A percentile compares a stretch with the other conserved stretches of the same genome.
phyloP scores from a whole-genome alignment of 805 yeast species.

The Candida chauliodis region DNA sequence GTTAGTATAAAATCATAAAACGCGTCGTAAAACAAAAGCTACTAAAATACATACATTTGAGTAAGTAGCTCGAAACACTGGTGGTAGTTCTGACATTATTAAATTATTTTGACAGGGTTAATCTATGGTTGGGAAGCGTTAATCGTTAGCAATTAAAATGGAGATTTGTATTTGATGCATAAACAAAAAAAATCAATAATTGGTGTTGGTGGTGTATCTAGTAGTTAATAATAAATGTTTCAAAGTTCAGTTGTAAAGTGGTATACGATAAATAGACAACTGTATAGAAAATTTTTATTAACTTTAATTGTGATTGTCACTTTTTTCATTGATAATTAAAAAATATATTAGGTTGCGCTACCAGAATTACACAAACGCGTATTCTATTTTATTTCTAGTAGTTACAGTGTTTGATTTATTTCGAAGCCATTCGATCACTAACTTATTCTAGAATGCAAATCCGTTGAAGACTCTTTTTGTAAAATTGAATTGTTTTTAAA shows the following conservation, averaged over 20 bases:
- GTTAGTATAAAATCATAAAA: constrained; percentile 4
- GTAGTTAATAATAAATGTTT: not conserved
- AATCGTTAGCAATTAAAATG: too few species aligned
- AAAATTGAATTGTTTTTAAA: too few species aligned
- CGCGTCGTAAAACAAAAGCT: constrained; percentile 2
- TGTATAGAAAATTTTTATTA: not conserved
- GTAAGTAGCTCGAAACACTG: constrained; percentile 44
- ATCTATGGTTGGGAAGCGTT: not conserved
- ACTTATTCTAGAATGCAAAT: too few species aligned
- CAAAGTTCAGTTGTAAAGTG: not conserved
- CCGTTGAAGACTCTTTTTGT: too few species aligned
- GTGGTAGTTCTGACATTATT: constrained; percentile 17
- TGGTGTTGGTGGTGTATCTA: not conserved
- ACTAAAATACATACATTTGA: constrained; percentile 34
- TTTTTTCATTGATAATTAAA: too few species aligned
- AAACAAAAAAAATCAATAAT: too few species aligned
- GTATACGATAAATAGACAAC: not conserved
- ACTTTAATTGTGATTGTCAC: not conserved
- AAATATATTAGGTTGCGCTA: too few species aligned
- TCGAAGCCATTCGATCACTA: too few species aligned
- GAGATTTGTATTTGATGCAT: too few species aligned
- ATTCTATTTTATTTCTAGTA: too few species aligned
- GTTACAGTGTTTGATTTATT: too few species aligned
- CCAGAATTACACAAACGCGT: too few species aligned
- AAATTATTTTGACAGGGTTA: not conserved